Evolutionary conservation across 148 eudicot genomes (phyloP), one percentile per base, ranked within the genome.

Genomic region (Chenopodium suecicum): DNA sequence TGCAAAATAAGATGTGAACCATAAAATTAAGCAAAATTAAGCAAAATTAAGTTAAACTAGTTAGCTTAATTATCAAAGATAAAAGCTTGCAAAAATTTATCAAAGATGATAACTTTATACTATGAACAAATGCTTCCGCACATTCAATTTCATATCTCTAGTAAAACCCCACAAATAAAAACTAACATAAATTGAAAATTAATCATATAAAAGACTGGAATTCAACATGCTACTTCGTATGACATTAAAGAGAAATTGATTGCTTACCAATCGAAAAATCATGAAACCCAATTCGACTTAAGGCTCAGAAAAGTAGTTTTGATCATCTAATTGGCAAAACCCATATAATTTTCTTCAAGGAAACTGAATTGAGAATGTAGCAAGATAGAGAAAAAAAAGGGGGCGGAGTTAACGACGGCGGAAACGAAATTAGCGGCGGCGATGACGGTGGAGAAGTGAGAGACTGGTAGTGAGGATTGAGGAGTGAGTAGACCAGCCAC

Each of bases 251-350:
- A 16, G 63, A 13, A 23, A 71, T 50, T 17, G 34, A 4, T 13
- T 9, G 11, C 6, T 63, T 73, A 83, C 85, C 85, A 58, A 78
- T 27, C 52, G 65, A 56, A 52, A 64, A 31, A 73, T 48, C 13
- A 73, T 37, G 73, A 34, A 52, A 4, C 75, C 85, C 74, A 83
- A 63, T 0, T 46, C 27, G 58, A 14, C 0, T 11, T 25, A 4
- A 37, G 47, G 71, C 4, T 50, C 17, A 10, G 4, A 78, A 63
- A n/a, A 31, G 8, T 23, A 72, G 52, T 31, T 34, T 9, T 77
- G 77, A 70, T 70, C 48, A 48, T 64, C 29, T 12, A 70, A 19
- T 23, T 60, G 41, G 62, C 62, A 56, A 56, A 56, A 5, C 22
- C 62, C 54, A 9, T 50, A 41, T 41, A 41, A 41, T 41, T 41